Base-by-base conservation (phyloP, 176 grass and related monocot genomes). In the Musa itinerans region DNA sequence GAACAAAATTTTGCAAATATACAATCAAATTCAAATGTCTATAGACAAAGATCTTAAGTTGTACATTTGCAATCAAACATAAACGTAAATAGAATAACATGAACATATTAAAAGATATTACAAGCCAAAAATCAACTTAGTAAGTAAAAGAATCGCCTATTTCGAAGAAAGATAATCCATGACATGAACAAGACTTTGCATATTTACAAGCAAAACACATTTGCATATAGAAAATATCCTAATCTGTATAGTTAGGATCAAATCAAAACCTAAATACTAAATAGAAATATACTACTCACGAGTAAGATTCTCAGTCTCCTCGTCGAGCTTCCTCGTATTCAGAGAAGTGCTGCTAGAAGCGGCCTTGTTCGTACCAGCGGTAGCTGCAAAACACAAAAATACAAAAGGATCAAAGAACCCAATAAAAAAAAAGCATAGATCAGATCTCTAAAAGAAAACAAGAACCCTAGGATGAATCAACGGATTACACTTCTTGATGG, bases 291-390 rank as follows among this genome's bases (percentile, higher is more conserved):
- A 56, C 13, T 24, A 43, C 85, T 87, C 25, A 91, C 89, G 89
- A 79, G 89, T 17, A 84, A 91, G 89, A 75, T 87, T 91, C 77
- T 91, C 85, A 34, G 82, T 87, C 52, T 91, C 85, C 24, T 87
- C 89, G 72, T 91, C 89, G 80, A 91, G 89, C 73, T 72, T 91
- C 80, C 78, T 91, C 70, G 85, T 87, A 52, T 91, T 91, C 61
- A 91, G 24, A 0, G 89, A 80, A 26, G 82, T 91, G 68, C 85
- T 80, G 50, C 85, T 91, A 80, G 80, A 83, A 59, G 89, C 80
- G 53, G 89, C 89, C 82, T 75, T 91, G 68, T 91, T 91, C 25
- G 53, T 71, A 27, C 89, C 89, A 75, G 89, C 85, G 81, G 72
- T 83, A 77, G 63, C 89, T 91, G 71, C 82, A 85, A 80, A 79